Percentiles rank a stretch among this genome's conserved stretches.
Evolutionary conservation across 2,329 filamentous ascomycete species (phyloP).

Genomic region (Furcasterigmium furcatum): DNA sequence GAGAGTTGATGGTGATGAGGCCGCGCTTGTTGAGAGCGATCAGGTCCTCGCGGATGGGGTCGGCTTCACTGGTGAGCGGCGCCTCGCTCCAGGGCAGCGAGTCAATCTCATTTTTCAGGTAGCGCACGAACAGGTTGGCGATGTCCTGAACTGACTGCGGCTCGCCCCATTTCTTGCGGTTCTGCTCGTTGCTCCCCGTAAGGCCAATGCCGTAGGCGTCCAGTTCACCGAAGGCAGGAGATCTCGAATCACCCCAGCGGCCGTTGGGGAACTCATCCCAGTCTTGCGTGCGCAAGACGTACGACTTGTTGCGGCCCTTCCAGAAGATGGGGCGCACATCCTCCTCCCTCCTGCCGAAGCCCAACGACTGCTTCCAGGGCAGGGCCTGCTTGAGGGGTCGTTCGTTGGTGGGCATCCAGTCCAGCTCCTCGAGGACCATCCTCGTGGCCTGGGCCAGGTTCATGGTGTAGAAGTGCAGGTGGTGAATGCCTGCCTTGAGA

Average conservation of each 20-base stretch:
- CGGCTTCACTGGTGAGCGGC: conserved; percentile 78
- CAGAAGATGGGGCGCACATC: conserved; percentile 98
- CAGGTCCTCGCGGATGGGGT: conserved; percentile 72
- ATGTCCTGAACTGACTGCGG: conserved; percentile 78
- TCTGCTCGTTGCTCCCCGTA: conserved; percentile 92
- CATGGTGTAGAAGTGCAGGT: conserved; percentile 99
- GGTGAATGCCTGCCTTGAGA: conserved; percentile 75
- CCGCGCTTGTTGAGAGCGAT: conserved; percentile 82
- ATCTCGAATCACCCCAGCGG: conserved; percentile 95
- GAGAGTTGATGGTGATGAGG: conserved; percentile 93
- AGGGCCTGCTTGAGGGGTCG: conserved; percentile 84
- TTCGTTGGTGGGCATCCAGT: conserved; percentile 73
- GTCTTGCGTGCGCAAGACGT: conserved; percentile 91
- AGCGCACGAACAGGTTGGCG: conserved; percentile 78
- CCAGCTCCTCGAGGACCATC: conserved; percentile 89
- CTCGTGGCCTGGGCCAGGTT: conserved; percentile 92
- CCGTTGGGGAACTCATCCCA: conserved; percentile 99
- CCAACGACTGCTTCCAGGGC: conserved; percentile 94
- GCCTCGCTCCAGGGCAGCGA: conserved; percentile 93
- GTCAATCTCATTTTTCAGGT: conserved; percentile 76
- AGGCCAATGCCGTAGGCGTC: conserved; percentile 92
- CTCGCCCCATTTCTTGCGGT: conserved; percentile 91
- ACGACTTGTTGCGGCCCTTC: conserved; percentile 95
- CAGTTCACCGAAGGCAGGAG: conserved; percentile 91
- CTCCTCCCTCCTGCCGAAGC: conserved; percentile 82